Conservation (phyloP, 495 filamentous ascomycete genomes). For the Pyrenula massariospora region DNA sequence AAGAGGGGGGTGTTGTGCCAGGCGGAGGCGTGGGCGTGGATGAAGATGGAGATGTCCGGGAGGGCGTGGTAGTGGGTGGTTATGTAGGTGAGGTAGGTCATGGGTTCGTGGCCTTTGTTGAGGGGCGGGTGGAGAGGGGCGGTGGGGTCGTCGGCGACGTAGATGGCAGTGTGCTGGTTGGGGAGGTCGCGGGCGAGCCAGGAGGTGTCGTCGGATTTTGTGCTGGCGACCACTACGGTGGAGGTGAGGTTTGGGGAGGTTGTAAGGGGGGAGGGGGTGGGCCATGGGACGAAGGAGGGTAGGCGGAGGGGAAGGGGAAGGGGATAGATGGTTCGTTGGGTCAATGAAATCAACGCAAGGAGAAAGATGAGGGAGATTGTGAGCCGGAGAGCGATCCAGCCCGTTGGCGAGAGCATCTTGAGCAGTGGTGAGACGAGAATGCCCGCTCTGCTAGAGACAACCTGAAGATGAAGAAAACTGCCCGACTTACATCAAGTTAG, state of each 20-base stretch:
- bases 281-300: too few relatives aligned
- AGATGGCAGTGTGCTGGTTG: constrained; percentile 24
- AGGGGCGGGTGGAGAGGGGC: constrained; percentile 18
- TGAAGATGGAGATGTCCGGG: constrained; percentile 16
- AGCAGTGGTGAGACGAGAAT: too few relatives aligned
- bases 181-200: neutral
- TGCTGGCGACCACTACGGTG: neutral
- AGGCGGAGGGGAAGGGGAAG: too few relatives aligned
- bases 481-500: too few relatives aligned
- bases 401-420: too few relatives aligned
- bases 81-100: constrained; percentile 24
- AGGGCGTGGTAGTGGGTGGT: constrained; percentile 23
- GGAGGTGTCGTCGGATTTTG: neutral
- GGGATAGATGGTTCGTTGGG: too few relatives aligned
- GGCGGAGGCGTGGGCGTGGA: constrained; percentile 18
- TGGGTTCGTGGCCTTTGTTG: constrained; percentile 21
- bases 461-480: too few relatives aligned
- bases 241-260: neutral
- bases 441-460: too few relatives aligned
- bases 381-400: too few relatives aligned
- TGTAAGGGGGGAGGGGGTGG: neutral
- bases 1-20: constrained; percentile 20
- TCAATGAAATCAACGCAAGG: too few relatives aligned
- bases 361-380: too few relatives aligned
- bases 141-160: constrained; percentile 37